Percentiles rank a stretch among this genome's conserved stretches.
Conservation (phyloP, 495 filamentous ascomycete species). For the Tuber borchii region DNA sequence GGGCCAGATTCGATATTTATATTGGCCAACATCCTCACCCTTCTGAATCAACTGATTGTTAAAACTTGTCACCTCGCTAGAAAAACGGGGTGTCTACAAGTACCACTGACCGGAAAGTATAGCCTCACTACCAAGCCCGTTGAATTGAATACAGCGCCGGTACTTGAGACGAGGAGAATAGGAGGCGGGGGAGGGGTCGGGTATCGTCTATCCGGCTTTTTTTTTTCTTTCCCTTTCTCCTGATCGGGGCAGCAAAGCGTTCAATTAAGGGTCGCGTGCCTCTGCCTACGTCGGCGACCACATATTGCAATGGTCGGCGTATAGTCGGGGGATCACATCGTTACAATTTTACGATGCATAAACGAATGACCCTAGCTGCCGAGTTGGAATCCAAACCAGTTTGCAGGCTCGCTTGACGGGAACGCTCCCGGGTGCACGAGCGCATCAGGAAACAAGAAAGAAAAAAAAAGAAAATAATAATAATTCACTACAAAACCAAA, state of each 20-base stretch:
- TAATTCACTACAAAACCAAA: not conserved
- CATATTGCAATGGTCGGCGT: not conserved
- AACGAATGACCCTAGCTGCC: not conserved
- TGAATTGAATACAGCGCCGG: conserved; percentile 3
- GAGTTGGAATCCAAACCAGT: conserved; percentile 1
- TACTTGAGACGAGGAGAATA: not conserved
- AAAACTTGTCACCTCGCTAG: not conserved
- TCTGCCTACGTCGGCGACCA: conserved; percentile 1
- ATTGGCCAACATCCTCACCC: conserved; percentile 15
- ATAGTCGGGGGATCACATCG: not conserved
- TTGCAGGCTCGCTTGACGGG: conserved; percentile 5
- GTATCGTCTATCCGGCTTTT: not conserved
- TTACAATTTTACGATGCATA: not conserved
- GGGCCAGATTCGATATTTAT: conserved; percentile 22
- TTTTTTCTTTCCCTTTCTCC: not conserved
- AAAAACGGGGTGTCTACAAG: conserved; percentile 1
- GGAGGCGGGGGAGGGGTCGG: not conserved
- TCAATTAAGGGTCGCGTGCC: not conserved
- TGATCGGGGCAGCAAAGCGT: not conserved
- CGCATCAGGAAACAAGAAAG: not conserved
- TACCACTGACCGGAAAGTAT: conserved; percentile 4
- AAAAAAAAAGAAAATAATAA: not conserved
- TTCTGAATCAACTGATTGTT: conserved; percentile 2
- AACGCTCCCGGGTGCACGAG: conserved; percentile 1
- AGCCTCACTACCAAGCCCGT: conserved; percentile 1